Conservation (phyloP, 129 eudicot genomes). For the Tanacetum coccineum region DNA sequence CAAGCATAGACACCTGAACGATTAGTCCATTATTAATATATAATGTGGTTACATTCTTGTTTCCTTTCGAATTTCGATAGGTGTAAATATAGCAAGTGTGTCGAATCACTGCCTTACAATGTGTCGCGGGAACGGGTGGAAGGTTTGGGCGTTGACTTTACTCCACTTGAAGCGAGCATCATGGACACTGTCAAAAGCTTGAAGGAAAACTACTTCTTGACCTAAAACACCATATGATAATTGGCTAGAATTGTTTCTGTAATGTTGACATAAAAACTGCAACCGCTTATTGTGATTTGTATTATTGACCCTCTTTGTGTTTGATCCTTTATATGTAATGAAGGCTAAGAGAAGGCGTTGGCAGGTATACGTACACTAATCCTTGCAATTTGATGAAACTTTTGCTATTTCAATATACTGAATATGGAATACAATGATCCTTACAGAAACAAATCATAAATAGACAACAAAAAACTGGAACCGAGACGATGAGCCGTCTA, state of each 20-base stretch:
- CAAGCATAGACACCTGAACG: neutral
- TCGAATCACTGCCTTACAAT: conserved; percentile 7
- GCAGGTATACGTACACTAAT: no score
- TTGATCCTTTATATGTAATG: no score
- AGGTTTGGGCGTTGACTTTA: conserved; percentile 30
- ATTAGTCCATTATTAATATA: no score
- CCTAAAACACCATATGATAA: neutral
- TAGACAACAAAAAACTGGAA: neutral
- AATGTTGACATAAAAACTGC: neutral
- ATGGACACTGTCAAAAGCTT: conserved; percentile 32
- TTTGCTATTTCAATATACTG: neutral
- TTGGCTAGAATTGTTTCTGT: neutral
- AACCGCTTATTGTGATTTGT: no score
- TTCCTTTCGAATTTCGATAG: conserved; percentile 6
- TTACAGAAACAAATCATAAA: conserved; percentile 3
- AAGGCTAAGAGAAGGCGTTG: no score
- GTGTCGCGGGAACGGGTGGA: conserved; percentile 26
- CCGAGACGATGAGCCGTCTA: no score
- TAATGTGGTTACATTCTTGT: no score
- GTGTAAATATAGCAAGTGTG: conserved; percentile 12
- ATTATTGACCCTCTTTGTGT: no score
- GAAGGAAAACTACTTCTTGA: conserved; percentile 25
- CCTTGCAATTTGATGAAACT: neutral
- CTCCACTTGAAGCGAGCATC: conserved; percentile 29
- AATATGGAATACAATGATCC: neutral